A percentile compares a stretch with the other conserved stretches of the same genome.
phyloP scores from a whole-genome alignment of 2,329 filamentous ascomycete species.

The Pestalotiopsis sp. region DNA sequence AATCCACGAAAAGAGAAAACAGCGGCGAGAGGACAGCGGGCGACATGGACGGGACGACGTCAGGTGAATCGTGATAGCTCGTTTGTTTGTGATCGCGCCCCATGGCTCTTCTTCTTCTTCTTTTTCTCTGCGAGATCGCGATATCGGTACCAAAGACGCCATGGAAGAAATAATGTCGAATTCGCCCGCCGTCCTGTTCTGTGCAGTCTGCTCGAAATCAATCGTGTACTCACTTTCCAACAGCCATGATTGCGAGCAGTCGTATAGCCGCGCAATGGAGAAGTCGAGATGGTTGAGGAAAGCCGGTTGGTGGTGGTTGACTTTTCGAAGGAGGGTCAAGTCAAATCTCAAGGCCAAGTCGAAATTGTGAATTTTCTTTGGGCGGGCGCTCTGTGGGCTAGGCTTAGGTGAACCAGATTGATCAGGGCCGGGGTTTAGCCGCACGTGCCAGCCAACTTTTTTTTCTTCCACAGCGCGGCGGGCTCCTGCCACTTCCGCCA shows the following conservation, averaged over 20 bases:
- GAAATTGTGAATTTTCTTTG: constrained; percentile 13
- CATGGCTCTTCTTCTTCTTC: background rate
- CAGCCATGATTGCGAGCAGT: constrained; percentile 74
- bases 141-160: constrained; percentile 1
- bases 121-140: background rate
- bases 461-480: background rate
- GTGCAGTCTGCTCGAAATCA: constrained; percentile 11
- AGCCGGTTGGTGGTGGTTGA: constrained; percentile 26
- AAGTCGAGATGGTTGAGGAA: constrained; percentile 31
- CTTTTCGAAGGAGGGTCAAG: constrained; percentile 4
- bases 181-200: background rate
- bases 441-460: background rate
- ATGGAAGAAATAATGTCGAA: background rate
- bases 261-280: constrained; percentile 38
- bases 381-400: constrained; percentile 8
- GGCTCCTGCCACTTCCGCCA: background rate
- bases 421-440: constrained; percentile 10
- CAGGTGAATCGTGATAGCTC: background rate
- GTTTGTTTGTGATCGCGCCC: constrained; percentile 13
- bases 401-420: constrained; percentile 5
- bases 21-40: background rate
- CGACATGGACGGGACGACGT: background rate
- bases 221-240: constrained; percentile 68
- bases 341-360: constrained; percentile 6
- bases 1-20: background rate